A percentile compares a stretch with the other conserved stretches of the same genome.
Evolutionary conservation across 768 basidiomycete species (phyloP).

Genomic region (Rhizopogon salebrosus): DNA sequence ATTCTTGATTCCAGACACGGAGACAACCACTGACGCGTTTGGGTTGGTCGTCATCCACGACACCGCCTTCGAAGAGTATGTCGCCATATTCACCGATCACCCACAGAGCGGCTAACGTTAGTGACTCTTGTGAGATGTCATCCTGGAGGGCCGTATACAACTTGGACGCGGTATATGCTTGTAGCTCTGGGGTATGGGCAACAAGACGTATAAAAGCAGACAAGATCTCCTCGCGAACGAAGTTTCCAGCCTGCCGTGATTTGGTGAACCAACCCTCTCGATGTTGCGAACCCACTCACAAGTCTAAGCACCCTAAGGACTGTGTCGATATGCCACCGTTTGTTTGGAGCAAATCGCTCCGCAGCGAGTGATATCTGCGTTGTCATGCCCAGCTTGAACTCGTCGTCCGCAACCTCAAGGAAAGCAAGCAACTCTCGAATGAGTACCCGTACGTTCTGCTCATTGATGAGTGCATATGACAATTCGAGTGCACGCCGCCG

Average conservation of each 20-base stretch:
- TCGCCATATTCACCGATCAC: conserved; percentile 96
- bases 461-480: conserved; percentile 95
- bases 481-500: conserved; percentile 93
- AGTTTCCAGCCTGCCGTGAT: conserved; percentile 81
- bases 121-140: conserved; percentile 94
- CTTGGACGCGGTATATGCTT: conserved; percentile 91
- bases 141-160: conserved; percentile 81
- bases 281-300: conserved; percentile 39
- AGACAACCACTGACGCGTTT: conserved; percentile 45
- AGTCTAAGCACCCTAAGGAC: conserved; percentile 88
- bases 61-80: conserved; percentile 77
- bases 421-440: conserved; percentile 92
- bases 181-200: conserved; percentile 94
- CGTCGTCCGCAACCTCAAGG: conserved; percentile 96
- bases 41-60: conserved; percentile 72
- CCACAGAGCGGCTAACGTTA: conserved; percentile 93
- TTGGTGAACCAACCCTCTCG: conserved; percentile 2
- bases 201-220: conserved; percentile 95
- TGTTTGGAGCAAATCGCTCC: conserved; percentile 94
- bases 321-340: conserved; percentile 99
- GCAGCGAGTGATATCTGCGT: conserved; percentile 96
- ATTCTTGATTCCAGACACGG: background rate
- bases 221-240: conserved; percentile 92
- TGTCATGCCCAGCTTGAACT: conserved; percentile 97
- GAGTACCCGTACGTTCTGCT: conserved; percentile 87